A percentile compares a stretch with the other conserved stretches of the same genome.
phyloP scores from a whole-genome alignment of 306 rosid genomes.

The Cercis canadensis region DNA sequence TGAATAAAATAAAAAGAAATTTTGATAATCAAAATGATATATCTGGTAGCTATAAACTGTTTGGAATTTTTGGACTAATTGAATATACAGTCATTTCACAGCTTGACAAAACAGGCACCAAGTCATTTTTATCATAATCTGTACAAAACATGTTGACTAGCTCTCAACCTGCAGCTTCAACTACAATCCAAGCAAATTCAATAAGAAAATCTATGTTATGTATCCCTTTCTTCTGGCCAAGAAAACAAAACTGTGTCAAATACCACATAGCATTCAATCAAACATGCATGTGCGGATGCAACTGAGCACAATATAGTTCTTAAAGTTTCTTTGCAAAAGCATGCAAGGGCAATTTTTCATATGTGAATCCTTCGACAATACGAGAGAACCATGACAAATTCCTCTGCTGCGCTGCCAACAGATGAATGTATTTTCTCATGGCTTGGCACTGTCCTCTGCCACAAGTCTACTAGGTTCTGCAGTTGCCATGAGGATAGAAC shows the following conservation, averaged over 20 bases:
- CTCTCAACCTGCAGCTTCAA: neutral
- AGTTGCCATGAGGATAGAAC: conserved; percentile 50
- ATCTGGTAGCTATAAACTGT: too few species aligned
- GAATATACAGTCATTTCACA: too few species aligned
- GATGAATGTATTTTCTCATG: conserved; percentile 38
- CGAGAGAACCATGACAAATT: conserved; percentile 66
- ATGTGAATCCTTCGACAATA: conserved; percentile 48
- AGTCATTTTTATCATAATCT: too few species aligned
- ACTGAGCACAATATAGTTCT: neutral
- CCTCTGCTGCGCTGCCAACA: conserved; percentile 65
- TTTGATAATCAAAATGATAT: too few species aligned
- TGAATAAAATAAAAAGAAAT: too few species aligned
- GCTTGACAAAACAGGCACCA: too few species aligned
- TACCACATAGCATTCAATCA: neutral
- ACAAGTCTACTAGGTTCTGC: conserved; percentile 49
- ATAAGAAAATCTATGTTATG: conserved; percentile 1
- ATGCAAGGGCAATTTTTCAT: neutral
- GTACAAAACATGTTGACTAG: too few species aligned
- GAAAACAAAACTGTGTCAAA: neutral
- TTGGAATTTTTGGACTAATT: too few species aligned
- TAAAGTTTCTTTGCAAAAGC: conserved; percentile 1
- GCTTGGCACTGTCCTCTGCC: conserved; percentile 51
- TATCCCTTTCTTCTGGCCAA: neutral
- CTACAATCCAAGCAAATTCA: neutral
- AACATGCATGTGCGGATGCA: neutral